phyloP scores from a whole-genome alignment of 176 grass and related monocot species.

The Dactylis glomerata region DNA sequence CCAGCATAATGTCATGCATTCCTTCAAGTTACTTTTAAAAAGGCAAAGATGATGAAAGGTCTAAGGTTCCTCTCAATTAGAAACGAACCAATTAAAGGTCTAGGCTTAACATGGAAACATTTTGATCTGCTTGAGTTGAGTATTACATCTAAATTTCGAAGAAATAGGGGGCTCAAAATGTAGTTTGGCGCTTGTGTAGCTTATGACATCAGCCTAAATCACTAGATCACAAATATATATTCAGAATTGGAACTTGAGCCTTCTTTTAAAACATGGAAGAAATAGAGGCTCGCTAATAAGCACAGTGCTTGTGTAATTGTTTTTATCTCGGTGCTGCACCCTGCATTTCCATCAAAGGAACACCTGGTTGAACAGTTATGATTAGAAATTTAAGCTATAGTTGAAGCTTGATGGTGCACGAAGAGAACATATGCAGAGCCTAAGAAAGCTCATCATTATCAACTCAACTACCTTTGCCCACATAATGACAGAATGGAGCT shows the following conservation, averaged over 20 bases:
- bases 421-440: background rate
- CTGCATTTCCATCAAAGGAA: background rate
- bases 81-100: background rate
- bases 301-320: background rate
- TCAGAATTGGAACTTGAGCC: no score
- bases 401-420: background rate
- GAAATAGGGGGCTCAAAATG: background rate
- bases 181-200: no score
- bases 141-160: background rate
- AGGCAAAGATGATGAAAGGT: background rate
- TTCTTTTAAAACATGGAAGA: no score
- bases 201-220: no score
- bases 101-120: no score
- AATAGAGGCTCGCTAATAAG: background rate
- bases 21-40: background rate
- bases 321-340: background rate
- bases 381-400: background rate
- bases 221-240: no score
- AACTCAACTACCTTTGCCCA: background rate
- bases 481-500: background rate
- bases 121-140: background rate
- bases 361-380: background rate
- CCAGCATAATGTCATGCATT: background rate
- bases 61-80: background rate
- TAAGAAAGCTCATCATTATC: background rate